Conservation (phyloP, 2,329 filamentous ascomycete genomes). For the Didymella pinodella region DNA sequence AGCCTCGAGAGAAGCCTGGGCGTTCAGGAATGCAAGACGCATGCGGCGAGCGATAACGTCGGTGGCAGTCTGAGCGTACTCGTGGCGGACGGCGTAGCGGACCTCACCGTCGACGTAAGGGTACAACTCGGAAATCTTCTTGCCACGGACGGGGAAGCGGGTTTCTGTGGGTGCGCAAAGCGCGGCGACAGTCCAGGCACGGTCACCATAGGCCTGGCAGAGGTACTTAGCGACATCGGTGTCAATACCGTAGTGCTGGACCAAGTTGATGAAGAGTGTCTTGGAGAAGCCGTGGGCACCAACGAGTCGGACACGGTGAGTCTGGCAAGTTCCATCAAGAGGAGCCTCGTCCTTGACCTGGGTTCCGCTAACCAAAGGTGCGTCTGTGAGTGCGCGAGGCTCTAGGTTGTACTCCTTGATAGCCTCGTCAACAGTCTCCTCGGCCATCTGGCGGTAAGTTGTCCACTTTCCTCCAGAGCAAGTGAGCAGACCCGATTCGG, state of each 20-base stretch:
- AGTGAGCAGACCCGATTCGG: slow-evolving; percentile 80
- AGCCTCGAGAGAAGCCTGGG: slow-evolving; percentile 86
- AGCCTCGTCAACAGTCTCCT: slow-evolving; percentile 85
- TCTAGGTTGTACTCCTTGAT: slow-evolving; percentile 72
- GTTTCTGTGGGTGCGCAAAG: slow-evolving; percentile 78
- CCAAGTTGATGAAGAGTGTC: slow-evolving; percentile 92
- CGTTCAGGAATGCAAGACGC: slow-evolving; percentile 87
- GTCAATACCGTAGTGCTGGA: slow-evolving; percentile 91
- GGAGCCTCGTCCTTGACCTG: slow-evolving; percentile 75
- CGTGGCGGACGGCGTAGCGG: slow-evolving; percentile 84
- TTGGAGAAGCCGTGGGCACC: slow-evolving; percentile 89
- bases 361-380: slow-evolving; percentile 73
- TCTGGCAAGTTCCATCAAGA: slow-evolving; percentile 80
- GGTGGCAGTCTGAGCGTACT: slow-evolving; percentile 90
- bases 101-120: slow-evolving; percentile 93
- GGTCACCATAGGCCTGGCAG: slow-evolving; percentile 86
- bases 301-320: slow-evolving; percentile 80
- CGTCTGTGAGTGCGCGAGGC: slow-evolving; percentile 64
- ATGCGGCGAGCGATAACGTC: slow-evolving; percentile 88
- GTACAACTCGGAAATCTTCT: slow-evolving; percentile 80
- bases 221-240: slow-evolving; percentile 92
- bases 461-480: slow-evolving; percentile 93
- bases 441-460: slow-evolving; percentile 91
- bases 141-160: slow-evolving; percentile 83
- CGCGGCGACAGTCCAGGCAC: slow-evolving; percentile 88